phyloP scores from a whole-genome alignment of 805 yeast species.

The Suhomyces canberraensis region DNA sequence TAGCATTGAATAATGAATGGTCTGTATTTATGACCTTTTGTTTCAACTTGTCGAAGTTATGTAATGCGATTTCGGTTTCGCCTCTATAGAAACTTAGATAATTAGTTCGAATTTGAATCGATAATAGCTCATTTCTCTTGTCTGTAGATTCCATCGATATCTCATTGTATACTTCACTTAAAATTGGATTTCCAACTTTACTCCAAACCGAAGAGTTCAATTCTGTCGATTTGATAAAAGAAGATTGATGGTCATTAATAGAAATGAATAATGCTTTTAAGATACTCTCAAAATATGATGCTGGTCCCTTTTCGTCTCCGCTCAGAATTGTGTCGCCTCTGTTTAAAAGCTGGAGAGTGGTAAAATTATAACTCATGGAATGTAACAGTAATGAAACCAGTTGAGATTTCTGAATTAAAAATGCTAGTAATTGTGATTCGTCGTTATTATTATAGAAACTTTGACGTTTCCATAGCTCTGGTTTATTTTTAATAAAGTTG shows the following conservation, averaged over 20 bases:
- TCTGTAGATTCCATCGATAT: conserved; percentile 43
- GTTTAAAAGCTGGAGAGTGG: conserved; percentile 52
- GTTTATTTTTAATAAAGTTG: conserved; percentile 65
- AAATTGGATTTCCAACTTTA: conserved; percentile 46
- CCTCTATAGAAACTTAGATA: conserved; percentile 34
- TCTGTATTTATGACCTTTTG: conserved; percentile 20
- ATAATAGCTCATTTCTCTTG: conserved; percentile 33
- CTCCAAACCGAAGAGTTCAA: conserved; percentile 48
- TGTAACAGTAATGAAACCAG: conserved; percentile 46
- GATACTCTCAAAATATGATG: conserved; percentile 48
- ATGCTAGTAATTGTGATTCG: conserved; percentile 64
- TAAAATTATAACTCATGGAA: conserved; percentile 65
- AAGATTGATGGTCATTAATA: conserved; percentile 42
- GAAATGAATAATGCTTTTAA: conserved; percentile 56
- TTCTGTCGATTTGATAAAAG: conserved; percentile 47
- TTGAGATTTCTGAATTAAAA: conserved; percentile 53
- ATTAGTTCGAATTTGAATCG: conserved; percentile 39
- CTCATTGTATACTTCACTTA: conserved; percentile 47
- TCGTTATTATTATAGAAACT: conserved; percentile 48
- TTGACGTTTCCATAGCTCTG: conserved; percentile 47
- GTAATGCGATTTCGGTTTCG: conserved; percentile 37
- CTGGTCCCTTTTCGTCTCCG: not conserved
- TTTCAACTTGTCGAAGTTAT: conserved; percentile 31
- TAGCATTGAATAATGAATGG: conserved; percentile 37
- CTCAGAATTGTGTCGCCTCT: conserved; percentile 46